Evolutionary conservation across 257 asterid genomes (phyloP), one percentile per base, ranked within the genome.

Genomic region (Solanum peruvianum): DNA sequence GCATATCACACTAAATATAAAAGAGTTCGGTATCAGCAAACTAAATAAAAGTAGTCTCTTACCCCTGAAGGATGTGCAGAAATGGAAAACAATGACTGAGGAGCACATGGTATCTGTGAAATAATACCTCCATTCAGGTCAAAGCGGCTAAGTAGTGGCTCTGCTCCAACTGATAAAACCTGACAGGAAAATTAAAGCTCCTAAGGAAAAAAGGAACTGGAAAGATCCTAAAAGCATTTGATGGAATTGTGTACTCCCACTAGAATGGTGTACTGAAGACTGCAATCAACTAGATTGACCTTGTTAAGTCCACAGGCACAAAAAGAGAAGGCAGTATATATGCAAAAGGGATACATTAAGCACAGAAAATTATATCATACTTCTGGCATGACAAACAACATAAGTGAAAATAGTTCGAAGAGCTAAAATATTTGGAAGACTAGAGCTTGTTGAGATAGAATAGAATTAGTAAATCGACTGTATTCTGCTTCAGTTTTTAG

Each of bases 91-190:
- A 92, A 91, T 20, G 98, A 94, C 75, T 90, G 93, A 82, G 98
- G 97, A 88, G 98, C 99, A 87, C 98, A 95, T 27, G 93, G 94
- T 72, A 97, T 95, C 94, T 93, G 95, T 62, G 99, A 95, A 81
- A 93, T 87, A 81, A 90, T 87, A 75, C 93, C 94, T 86, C 98
- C 99, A 45, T 92, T 93, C 96, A 97, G 94, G 92, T 93, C 92
- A 62, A 90, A 91, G 90, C 98, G 95, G 58, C 92, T 91, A 72
- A 97, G 96, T 18, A 84, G 86, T 75, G 98, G 94, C 86, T 96
- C 98, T 49, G 98, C 93, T 89, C 98, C 99, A 90, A 94, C 99
- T 39, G 93, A 94, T 87, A 95, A 88, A 91, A 97, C 91, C 99
- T 97, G 94, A 88, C 72, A 78, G 90, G 56, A 85, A 33, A 31